These are phyloP conservation scores for Porpolomopsis calyptriformis DNA, from an alignment of 768 basidiomycete genomes.

Conservation along the genomic window DNA sequence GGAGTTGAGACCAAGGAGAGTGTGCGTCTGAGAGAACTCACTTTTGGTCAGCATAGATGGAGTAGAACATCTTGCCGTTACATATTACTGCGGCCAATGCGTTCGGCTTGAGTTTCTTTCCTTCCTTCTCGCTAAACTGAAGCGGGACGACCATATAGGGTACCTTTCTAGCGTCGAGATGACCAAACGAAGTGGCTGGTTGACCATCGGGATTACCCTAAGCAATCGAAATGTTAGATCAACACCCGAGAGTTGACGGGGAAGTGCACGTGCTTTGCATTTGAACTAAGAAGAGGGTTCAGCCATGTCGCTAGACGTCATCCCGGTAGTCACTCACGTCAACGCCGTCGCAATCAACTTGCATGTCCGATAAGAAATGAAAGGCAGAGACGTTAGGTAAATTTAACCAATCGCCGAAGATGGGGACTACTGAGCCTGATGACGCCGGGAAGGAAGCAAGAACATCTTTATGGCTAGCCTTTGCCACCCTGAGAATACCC, in stretches of 20 bases:
- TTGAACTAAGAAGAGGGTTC: constrained; percentile 9
- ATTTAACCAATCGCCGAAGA: constrained; percentile 15
- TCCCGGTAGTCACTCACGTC: constrained; percentile 8
- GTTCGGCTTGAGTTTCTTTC: constrained; percentile 11
- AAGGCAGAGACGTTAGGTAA: constrained; percentile 11
- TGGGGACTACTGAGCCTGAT: constrained; percentile 8
- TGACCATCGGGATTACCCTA: constrained; percentile 17
- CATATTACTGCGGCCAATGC: constrained; percentile 19
- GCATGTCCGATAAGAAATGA: constrained; percentile 19
- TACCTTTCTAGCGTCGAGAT: constrained; percentile 16
- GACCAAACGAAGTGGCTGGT: constrained; percentile 15
- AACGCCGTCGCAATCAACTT: constrained; percentile 18
- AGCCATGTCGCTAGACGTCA: not conserved
- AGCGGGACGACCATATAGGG: constrained; percentile 18
- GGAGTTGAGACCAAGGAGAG: not conserved
- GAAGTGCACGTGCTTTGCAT: constrained; percentile 2
- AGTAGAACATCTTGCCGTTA: constrained; percentile 18
- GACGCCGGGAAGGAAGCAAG: constrained; percentile 12
- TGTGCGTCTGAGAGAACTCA: constrained; percentile 1
- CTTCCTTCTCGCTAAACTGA: constrained; percentile 10
- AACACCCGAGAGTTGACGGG: not conserved
- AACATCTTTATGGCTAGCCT: constrained; percentile 6
- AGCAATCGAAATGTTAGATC: not conserved
- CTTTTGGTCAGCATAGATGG: constrained; percentile 19
- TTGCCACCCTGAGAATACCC: constrained; percentile 14